Evolutionary conservation across 1,284 basidiomycete species (phyloP).

Genomic region (Caloboletus firmus): DNA sequence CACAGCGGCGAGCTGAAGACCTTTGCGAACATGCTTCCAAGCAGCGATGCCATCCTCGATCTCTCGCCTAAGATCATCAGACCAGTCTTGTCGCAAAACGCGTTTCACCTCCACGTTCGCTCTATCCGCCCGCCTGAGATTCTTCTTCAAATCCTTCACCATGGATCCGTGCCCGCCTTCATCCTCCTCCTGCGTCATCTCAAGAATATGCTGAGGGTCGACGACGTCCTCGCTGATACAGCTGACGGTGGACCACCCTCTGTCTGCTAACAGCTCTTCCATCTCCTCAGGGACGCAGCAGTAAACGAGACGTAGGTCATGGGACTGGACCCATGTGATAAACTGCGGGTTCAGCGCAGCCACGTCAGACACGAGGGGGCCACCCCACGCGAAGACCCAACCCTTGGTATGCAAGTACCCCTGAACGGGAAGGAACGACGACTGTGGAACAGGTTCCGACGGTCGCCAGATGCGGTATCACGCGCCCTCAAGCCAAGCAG

Average conservation of each 20-base stretch:
- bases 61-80: slow-evolving; percentile 34
- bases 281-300: slow-evolving; percentile 44
- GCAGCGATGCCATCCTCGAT: slow-evolving; percentile 42
- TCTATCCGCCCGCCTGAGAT: slow-evolving; percentile 42
- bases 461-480: slow-evolving; percentile 47
- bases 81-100: slow-evolving; percentile 35
- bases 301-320: slow-evolving; percentile 40
- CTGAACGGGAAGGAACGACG: slow-evolving; percentile 45
- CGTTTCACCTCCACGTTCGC: slow-evolving; percentile 39
- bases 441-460: slow-evolving; percentile 34
- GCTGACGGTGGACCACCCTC: slow-evolving; percentile 41
- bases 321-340: slow-evolving; percentile 36
- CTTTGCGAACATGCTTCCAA: slow-evolving; percentile 41
- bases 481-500: slow-evolving; percentile 48
- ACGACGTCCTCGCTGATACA: slow-evolving; percentile 48
- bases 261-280: slow-evolving; percentile 37
- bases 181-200: slow-evolving; percentile 37
- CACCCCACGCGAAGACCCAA: slow-evolving; percentile 48
- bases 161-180: slow-evolving; percentile 35
- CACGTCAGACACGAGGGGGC: slow-evolving; percentile 43
- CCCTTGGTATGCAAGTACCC: slow-evolving; percentile 24
- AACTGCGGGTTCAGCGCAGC: slow-evolving; percentile 40
- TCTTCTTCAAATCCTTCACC: slow-evolving; percentile 50
- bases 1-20: slow-evolving; percentile 45
- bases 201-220: slow-evolving; percentile 42